Evolutionary conservation across 2,329 filamentous ascomycete genomes (phyloP).

Genomic region (Epichloe sylvatica): DNA sequence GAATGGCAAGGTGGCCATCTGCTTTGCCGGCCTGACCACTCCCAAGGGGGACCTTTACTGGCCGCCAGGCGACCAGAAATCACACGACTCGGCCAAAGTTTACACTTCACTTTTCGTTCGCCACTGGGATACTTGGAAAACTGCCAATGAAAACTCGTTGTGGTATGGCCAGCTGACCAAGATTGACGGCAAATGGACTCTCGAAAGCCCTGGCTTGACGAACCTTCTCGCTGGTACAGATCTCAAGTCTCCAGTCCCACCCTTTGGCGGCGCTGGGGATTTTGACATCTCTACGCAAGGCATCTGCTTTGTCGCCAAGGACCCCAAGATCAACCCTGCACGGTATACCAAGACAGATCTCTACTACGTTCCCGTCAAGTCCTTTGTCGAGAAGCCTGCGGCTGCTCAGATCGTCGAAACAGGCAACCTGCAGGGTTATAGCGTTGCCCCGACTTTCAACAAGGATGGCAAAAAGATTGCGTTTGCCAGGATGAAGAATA

Average conservation of each 20-base stretch:
- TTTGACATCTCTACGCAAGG: constrained; percentile 59
- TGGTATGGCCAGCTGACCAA: constrained; percentile 54
- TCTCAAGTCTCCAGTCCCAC: constrained; percentile 55
- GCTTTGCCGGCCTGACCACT: constrained; percentile 49
- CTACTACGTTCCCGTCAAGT: constrained; percentile 54
- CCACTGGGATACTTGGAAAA: constrained; percentile 70
- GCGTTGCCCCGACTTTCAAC: constrained; percentile 56
- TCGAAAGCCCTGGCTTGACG: constrained; percentile 33
- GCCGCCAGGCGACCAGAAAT: constrained; percentile 43
- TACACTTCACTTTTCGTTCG: constrained; percentile 66
- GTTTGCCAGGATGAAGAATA: constrained; percentile 64
- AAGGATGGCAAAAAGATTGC: constrained; percentile 55
- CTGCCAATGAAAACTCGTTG: constrained; percentile 54
- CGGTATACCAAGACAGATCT: constrained; percentile 71
- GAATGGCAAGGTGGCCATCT: constrained; percentile 37
- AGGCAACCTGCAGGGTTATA: constrained; percentile 48
- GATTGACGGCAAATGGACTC: constrained; percentile 25
- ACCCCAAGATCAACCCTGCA: constrained; percentile 55
- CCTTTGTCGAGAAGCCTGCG: constrained; percentile 42
- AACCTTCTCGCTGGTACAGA: constrained; percentile 50
- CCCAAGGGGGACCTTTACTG: constrained; percentile 58
- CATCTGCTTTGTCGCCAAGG: constrained; percentile 62
- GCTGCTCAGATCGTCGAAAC: constrained; percentile 38
- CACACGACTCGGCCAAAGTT: constrained; percentile 50
- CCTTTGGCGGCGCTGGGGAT: constrained; percentile 68